Conservation (phyloP, 2,329 filamentous ascomycete species). For the Fusarium nelsonii region DNA sequence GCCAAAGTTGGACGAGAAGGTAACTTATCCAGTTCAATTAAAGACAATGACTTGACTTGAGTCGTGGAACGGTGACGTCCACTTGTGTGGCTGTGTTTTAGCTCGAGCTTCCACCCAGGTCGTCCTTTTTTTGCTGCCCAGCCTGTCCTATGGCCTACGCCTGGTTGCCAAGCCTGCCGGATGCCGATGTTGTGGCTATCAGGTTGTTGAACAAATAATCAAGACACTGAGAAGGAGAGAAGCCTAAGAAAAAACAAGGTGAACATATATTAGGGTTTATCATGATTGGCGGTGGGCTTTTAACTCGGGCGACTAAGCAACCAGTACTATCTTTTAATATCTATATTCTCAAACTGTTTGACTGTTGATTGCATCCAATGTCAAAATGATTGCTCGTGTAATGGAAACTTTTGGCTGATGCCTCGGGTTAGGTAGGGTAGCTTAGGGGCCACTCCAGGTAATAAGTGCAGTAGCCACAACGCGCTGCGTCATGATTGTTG, state of each 20-base stretch:
- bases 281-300: neutral
- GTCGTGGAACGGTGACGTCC: conserved; percentile 51
- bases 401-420: neutral
- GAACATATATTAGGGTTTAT: neutral
- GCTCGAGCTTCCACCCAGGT: conserved; percentile 16
- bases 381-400: neutral
- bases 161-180: conserved; percentile 31
- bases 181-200: conserved; percentile 36
- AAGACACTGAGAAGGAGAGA: neutral
- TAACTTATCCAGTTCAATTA: conserved; percentile 44
- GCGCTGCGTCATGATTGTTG: conserved; percentile 36
- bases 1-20: conserved; percentile 45
- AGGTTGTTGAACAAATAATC: conserved; percentile 24
- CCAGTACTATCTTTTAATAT: neutral
- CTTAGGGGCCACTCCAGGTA: neutral
- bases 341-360: neutral
- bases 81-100: conserved; percentile 48
- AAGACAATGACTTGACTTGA: conserved; percentile 33
- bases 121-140: conserved; percentile 38
- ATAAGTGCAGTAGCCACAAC: conserved; percentile 14
- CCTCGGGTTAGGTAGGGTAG: neutral
- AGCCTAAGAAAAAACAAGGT: neutral
- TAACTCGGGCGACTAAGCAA: no score
- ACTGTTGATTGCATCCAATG: neutral
- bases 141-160: conserved; percentile 8